Evolutionary conservation across 2,329 filamentous ascomycete species (phyloP), one percentile per base, ranked within the genome.

Genomic region (Tolypocladium endophyticum): DNA sequence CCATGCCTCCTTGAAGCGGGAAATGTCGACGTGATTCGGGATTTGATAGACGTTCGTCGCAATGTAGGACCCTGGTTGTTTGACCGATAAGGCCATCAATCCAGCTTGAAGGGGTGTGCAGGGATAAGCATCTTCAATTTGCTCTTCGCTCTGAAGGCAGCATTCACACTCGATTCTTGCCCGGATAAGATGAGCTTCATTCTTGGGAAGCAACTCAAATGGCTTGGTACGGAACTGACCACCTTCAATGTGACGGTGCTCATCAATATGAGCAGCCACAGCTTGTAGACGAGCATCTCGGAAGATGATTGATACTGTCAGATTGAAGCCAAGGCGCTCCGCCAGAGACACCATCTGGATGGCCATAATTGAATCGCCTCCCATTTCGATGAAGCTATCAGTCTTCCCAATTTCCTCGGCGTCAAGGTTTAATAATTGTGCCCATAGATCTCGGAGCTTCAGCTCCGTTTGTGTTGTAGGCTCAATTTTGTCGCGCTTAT

Each of bases 51-150:
- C 69, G 20, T 61, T 54, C 43, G 59, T 58, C 3, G 18, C 55
- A 36, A 58, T 63, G 62, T 55, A 61, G n/a, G n/a, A 8, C 69
- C 73, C 8, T 60, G 56, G 28, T 68, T 65, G 43, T 66, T 57
- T 67, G 52, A 64, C 64, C 1, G 73, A 68, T 1, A 75, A 63
- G 0, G 70, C 69, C 50, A 77, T 67, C 1, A 77, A 67, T 3
- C 71, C 73, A 61, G 73, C 72, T 55, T 76, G 74, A 2, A 76
- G 65, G 3, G 69, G 67, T 16, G 72, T 71, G 64, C 71, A 74
- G 12, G 74, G 74, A 56, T 73, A 77, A 1, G 55, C 54, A 28
- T 62, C 59, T 4, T 61, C 54, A 69, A 63, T 33, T 25, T 52
- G 23, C 2, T 14, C 18, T 4, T 6, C 16, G 23, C 23, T 25